phyloP scores from a whole-genome alignment of 1,284 basidiomycete species.

The Cystobasidium pallidum region DNA sequence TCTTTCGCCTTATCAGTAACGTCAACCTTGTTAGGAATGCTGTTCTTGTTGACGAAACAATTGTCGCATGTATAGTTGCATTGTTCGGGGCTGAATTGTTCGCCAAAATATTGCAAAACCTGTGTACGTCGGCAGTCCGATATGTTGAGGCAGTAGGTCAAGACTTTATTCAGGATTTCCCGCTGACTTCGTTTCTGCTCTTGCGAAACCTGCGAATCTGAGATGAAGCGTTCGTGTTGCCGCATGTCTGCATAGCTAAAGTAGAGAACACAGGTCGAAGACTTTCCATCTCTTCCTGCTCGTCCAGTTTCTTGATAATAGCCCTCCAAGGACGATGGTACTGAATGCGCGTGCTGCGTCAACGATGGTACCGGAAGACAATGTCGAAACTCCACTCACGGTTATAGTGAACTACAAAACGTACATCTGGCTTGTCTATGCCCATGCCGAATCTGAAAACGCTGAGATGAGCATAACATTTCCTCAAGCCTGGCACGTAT shows the following conservation, averaged over 20 bases:
- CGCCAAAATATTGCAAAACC: conserved; percentile 72
- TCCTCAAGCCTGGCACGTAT: conserved; percentile 26
- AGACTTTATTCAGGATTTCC: conserved; percentile 65
- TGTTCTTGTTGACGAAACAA: conserved; percentile 59
- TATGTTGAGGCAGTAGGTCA: conserved; percentile 76
- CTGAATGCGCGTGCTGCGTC: conserved; percentile 46
- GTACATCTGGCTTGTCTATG: conserved; percentile 85
- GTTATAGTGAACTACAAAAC: conserved; percentile 74
- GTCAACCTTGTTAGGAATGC: conserved; percentile 63
- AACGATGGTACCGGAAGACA: background rate
- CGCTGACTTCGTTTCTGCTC: conserved; percentile 66
- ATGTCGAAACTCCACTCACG: background rate
- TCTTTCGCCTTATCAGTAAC: conserved; percentile 64
- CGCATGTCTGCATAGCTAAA: conserved; percentile 65
- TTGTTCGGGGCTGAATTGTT: conserved; percentile 64
- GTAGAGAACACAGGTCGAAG: conserved; percentile 68
- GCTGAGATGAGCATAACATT: conserved; percentile 8
- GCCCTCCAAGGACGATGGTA: conserved; percentile 72
- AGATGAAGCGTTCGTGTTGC: conserved; percentile 63
- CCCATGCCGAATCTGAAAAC: conserved; percentile 82
- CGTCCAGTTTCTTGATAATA: conserved; percentile 70
- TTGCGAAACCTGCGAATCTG: conserved; percentile 56
- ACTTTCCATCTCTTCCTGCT: conserved; percentile 75
- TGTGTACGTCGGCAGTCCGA: conserved; percentile 85
- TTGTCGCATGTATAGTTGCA: conserved; percentile 76